phyloP scores from a whole-genome alignment of 306 rosid species.

The Malus fusca region DNA sequence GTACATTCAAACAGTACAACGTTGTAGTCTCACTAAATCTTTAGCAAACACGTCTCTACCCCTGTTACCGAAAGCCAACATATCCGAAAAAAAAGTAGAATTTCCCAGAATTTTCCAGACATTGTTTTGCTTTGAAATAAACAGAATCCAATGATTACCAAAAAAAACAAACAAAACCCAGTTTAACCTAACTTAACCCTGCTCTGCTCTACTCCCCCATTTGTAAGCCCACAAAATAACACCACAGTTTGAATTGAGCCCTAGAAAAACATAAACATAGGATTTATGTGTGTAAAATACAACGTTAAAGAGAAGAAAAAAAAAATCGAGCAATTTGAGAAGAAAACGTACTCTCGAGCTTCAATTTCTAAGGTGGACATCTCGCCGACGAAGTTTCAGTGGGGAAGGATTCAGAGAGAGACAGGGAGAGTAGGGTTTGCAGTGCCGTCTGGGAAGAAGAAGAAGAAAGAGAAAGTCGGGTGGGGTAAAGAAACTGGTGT shows the following conservation, averaged over 20 bases:
- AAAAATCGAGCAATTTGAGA: neutral
- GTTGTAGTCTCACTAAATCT: neutral
- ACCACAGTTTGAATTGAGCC: neutral
- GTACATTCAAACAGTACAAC: neutral
- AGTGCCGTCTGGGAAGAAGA: neutral
- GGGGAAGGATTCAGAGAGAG: neutral
- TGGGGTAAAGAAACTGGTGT: neutral
- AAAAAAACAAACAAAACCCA: neutral
- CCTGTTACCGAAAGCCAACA: neutral
- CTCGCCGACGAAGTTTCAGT: neutral
- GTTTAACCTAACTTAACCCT: neutral
- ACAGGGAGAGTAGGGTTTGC: conserved; percentile 19
- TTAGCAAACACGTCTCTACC: neutral
- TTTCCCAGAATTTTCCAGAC: neutral
- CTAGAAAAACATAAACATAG: neutral
- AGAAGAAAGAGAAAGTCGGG: too few relatives aligned
- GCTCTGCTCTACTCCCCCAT: neutral
- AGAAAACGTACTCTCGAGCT: conserved; percentile 78
- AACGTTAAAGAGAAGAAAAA: neutral
- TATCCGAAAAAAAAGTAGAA: neutral
- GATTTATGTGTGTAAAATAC: neutral
- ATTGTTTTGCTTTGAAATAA: neutral
- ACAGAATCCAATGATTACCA: neutral
- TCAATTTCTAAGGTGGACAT: conserved; percentile 98
- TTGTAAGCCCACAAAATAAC: neutral